Evolutionary conservation across 345 rosid species (phyloP).

Genomic region (Arabis alpina): DNA sequence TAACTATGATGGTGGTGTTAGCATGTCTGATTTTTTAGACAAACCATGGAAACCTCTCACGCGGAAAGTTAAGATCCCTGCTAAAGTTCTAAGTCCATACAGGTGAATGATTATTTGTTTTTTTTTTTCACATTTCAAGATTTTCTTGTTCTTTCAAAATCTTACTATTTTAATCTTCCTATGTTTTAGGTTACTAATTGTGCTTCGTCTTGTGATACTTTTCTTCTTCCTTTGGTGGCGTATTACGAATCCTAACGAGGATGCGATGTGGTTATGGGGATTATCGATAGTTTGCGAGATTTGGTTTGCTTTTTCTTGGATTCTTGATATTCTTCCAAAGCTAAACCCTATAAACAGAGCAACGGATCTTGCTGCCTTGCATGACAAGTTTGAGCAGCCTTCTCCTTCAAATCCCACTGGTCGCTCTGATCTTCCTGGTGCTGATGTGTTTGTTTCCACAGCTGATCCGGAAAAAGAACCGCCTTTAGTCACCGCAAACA

Average conservation of each 20-base stretch:
- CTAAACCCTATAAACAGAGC: constrained; percentile 85
- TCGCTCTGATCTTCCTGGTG: constrained; percentile 87
- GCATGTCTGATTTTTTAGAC: constrained; percentile 86
- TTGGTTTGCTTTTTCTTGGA: constrained; percentile 97
- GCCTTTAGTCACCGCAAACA: constrained; percentile 90
- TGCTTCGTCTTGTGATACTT: constrained; percentile 55
- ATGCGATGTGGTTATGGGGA: constrained; percentile 92
- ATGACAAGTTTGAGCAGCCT: constrained; percentile 74
- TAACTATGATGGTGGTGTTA: constrained; percentile 52
- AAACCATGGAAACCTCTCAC: constrained; percentile 98
- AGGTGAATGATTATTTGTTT: constrained; percentile 43
- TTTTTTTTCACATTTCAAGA: neutral
- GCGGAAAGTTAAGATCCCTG: constrained; percentile 65
- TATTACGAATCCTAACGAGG: constrained; percentile 71
- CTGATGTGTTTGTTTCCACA: constrained; percentile 82
- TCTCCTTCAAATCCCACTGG: constrained; percentile 82
- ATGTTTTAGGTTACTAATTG: constrained; percentile 51
- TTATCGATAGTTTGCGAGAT: constrained; percentile 77
- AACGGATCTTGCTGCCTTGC: constrained; percentile 74
- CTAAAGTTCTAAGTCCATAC: constrained; percentile 86
- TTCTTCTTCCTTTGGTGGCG: constrained; percentile 76
- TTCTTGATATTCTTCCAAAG: constrained; percentile 82
- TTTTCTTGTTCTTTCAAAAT: neutral
- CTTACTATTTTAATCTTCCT: neutral
- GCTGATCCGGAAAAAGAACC: constrained; percentile 96